Evolutionary conservation across 139 green algal species (phyloP).

Genomic region (Chlorella vulgaris): DNA sequence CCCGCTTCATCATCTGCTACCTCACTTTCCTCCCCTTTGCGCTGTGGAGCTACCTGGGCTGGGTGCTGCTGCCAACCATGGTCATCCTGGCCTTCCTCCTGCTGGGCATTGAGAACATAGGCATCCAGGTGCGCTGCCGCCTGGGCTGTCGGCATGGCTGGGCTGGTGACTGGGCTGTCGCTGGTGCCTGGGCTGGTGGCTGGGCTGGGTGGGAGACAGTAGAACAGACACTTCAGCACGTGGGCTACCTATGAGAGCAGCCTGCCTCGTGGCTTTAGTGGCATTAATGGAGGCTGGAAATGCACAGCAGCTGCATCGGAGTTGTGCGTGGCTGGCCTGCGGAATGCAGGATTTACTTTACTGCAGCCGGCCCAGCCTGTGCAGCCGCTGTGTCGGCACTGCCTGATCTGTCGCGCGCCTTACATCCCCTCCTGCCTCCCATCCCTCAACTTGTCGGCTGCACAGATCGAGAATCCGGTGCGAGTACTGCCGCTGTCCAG

Average conservation of each 20-base stretch:
- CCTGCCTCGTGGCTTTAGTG: too few relatives aligned
- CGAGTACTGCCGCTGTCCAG: constrained; percentile 31
- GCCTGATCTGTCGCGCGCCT: too few relatives aligned
- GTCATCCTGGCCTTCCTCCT: constrained; percentile 30
- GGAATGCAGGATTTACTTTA: too few relatives aligned
- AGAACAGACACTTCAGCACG: too few relatives aligned
- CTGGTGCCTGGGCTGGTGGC: neutral
- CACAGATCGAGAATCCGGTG: constrained; percentile 38
- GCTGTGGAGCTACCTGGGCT: constrained; percentile 8
- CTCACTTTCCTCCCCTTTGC: constrained; percentile 69
- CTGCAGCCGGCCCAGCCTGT: too few relatives aligned
- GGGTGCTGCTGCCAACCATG: constrained; percentile 18
- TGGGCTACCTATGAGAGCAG: too few relatives aligned
- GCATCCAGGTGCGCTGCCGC: constrained; percentile 11
- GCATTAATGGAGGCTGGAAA: too few relatives aligned
- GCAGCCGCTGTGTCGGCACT: too few relatives aligned
- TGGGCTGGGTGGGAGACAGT: neutral
- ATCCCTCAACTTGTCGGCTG: neutral
- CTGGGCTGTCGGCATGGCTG: neutral
- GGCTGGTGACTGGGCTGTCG: too few relatives aligned
- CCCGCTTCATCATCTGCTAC: constrained; percentile 79
- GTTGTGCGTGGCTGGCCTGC: too few relatives aligned
- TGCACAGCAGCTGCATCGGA: too few relatives aligned
- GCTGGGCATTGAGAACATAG: constrained; percentile 45
- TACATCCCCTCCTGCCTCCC: neutral